Evolutionary conservation across 2,329 filamentous ascomycete genomes (phyloP), one percentile per base, ranked within the genome.

Genomic region (Stylonectria norvegica): DNA sequence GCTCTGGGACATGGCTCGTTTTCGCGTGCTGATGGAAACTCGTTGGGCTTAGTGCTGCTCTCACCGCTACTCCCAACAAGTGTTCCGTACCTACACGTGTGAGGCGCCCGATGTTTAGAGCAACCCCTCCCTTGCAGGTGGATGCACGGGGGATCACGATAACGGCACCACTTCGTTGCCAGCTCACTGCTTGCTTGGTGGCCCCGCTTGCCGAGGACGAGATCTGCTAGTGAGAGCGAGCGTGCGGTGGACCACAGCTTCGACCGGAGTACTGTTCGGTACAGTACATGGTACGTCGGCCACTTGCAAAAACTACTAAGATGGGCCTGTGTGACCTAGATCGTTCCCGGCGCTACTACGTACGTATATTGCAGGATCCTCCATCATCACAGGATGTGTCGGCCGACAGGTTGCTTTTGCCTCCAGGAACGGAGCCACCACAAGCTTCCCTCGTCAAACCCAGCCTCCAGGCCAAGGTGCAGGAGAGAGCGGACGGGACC

Each of bases 161-260:
- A 57, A 54, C 46, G 43, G 40, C 52, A 55, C 52, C 46, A 50
- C 53, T 46, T 49, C 44, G 35, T 45, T 57, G 54, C 54, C 54
- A 57, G 36, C 54, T 50, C 54, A 57, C 53, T 30, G 6, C 7
- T 46, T 30, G 6, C 7, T 46, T 43, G 43, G 28, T 42, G 38
- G 40, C 43, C 47, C 48, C 53, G 48, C 53, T 36, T n/a, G 22
- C 23, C 34, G 42, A 54, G 33, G 30, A 37, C 49, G 46, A 55
- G 55, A 57, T 25, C 22, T 25, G 22, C 12, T 25, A 25, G 22
- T 25, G 12, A 25, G 22, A 7, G 8, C 6, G 28, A 30, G 28
- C n/a, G n/a, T n/a, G n/a, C n/a, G n/a, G n/a, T n/a, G n/a, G n/a
- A n/a, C n/a, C n/a, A 30, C 6, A 30, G 9, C 11, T n/a, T 16